These are phyloP conservation scores for Knufia petricola DNA, from an alignment of 2,329 filamentous ascomycete genomes.

Conservation along the genomic window DNA sequence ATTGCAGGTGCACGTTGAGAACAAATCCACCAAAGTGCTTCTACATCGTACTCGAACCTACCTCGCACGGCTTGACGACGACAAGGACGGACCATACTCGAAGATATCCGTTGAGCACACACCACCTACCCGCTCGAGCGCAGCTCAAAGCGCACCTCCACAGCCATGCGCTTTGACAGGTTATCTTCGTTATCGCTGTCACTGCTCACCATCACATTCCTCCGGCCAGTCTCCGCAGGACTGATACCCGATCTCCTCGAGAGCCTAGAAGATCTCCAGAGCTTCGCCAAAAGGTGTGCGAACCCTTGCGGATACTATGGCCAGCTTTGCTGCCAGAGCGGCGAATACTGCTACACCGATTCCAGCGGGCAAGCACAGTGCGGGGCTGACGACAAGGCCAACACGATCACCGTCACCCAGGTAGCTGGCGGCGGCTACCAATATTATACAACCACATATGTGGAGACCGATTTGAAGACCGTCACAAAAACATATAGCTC, in stretches of 20 bases:
- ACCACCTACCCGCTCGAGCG: neutral
- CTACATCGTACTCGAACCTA: neutral
- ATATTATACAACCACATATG: constrained; percentile 49
- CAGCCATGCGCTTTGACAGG: constrained; percentile 14
- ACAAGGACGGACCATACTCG: neutral
- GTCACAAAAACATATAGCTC: constrained; percentile 46
- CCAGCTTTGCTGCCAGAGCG: constrained; percentile 41
- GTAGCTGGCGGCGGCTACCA: constrained; percentile 35
- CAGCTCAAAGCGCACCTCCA: constrained; percentile 3
- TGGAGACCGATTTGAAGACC: constrained; percentile 46
- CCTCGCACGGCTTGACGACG: neutral
- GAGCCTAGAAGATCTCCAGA: constrained; percentile 18
- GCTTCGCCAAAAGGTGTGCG: constrained; percentile 30
- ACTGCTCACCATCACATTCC: constrained; percentile 14
- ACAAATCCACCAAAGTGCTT: too few relatives aligned
- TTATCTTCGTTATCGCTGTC: constrained; percentile 12
- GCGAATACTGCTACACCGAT: constrained; percentile 42
- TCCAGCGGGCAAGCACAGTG: constrained; percentile 41
- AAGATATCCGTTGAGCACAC: constrained; percentile 1
- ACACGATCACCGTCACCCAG: neutral
- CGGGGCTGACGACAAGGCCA: constrained; percentile 22
- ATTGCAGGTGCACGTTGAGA: neutral
- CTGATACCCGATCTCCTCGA: constrained; percentile 22
- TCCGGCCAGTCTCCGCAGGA: constrained; percentile 15
- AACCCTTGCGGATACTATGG: constrained; percentile 44